Conservation (phyloP, 345 rosid species). For the Erucastrum elatum region DNA sequence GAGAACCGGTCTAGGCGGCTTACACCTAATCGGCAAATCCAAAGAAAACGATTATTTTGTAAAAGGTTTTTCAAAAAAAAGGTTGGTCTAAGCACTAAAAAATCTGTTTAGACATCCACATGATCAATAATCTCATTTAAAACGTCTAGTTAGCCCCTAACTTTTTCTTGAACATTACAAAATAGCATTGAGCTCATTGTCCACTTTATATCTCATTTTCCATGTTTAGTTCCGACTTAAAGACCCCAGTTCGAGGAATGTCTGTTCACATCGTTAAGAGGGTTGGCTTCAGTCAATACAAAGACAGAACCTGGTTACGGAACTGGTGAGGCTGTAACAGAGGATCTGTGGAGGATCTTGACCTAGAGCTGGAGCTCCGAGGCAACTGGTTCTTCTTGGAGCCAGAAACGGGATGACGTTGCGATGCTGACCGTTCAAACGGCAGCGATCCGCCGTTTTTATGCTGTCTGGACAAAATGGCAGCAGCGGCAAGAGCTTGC, state of each 20-base stretch:
- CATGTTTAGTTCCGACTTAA: background rate
- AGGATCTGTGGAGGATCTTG: constrained; percentile 87
- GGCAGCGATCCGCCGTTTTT: constrained; percentile 43
- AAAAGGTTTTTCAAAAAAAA: too few species aligned
- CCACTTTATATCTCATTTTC: background rate
- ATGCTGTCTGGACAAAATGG: constrained; percentile 58
- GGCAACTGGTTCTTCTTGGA: constrained; percentile 74
- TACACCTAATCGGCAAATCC: too few species aligned
- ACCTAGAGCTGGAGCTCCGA: constrained; percentile 84
- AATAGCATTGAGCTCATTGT: background rate
- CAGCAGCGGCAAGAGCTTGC: constrained; percentile 81
- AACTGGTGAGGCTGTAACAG: constrained; percentile 88
- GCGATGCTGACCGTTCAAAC: constrained; percentile 80
- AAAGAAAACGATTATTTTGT: too few species aligned
- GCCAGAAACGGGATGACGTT: constrained; percentile 58
- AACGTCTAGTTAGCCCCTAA: too few species aligned
- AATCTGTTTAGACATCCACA: too few species aligned
- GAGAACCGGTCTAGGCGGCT: too few species aligned
- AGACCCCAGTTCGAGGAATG: background rate
- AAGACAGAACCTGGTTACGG: constrained; percentile 63
- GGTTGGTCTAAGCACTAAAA: too few species aligned
- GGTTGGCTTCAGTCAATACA: background rate
- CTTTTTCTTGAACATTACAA: too few species aligned
- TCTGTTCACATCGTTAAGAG: background rate
- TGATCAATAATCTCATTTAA: too few species aligned